Base-by-base conservation (phyloP, 2,329 filamentous ascomycete species). In the Botrytis hyacinthi region DNA sequence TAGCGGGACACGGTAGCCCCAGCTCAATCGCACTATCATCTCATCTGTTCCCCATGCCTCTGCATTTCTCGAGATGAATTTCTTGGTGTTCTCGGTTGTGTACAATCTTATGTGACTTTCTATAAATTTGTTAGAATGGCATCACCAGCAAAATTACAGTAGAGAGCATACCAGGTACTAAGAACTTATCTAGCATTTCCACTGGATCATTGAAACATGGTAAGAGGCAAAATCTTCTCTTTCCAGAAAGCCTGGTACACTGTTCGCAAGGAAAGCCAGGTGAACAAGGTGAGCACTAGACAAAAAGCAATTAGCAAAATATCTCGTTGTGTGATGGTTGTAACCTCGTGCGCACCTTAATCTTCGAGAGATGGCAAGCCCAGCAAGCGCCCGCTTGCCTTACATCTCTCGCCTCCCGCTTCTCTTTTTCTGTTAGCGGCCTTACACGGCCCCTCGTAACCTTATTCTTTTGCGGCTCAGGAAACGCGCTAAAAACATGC, bases 291-390 rank as follows among this genome's bases (percentile, higher is more conserved):
- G 80, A 81, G 63, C 79, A 81, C 76, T 80, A 40, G 20, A 46
- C 29, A 37, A n/a, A 29, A 37, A 22, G 22, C 10, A 57, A 16
- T 72, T 29, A 72, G 46, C 60, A 37, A 63, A 18, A 20, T 46
- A n/a, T 46, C 12, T 10, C 18, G 3, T 18, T 35, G 32, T 35
- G n/a, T 46, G 20, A 26, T 20, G 1, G 40, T 22, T 22, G 8
- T 8, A 73, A 5, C 40, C 62, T 46, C 32, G 9, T 42, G 9
- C 48, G 35, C 66, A 79, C 78, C 75, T 80, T 81, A 20, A 78
- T 80, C 54, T 81, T 81, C 6, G 80, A 80, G 26, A 81, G 79
- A 76, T 81, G 80, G 59, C 79, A 81, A 69, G 79, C 78, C 80
- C 80, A 81, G 69, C 80, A 81, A 46, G 80, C 80, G 66, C 79